These are phyloP conservation scores for Rhizopogon salebrosus DNA, from an alignment of 768 basidiomycete genomes.

Conservation along the genomic window DNA sequence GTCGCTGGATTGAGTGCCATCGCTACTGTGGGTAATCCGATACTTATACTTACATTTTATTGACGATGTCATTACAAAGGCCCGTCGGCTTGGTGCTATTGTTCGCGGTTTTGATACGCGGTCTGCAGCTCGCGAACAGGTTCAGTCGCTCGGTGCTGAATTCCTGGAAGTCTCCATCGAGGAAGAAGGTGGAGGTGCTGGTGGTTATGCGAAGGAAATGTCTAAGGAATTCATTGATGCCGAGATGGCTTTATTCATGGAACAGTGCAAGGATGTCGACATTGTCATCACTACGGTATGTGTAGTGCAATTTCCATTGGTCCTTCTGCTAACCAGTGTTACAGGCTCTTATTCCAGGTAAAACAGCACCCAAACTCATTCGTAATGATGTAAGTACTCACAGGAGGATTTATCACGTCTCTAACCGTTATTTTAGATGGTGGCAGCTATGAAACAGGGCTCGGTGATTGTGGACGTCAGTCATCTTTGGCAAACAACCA, in stretches of 20 bases:
- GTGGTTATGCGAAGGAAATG: slow-evolving; percentile 90
- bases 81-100: slow-evolving; percentile 79
- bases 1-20: slow-evolving; percentile 89
- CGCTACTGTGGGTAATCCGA: slow-evolving; percentile 51
- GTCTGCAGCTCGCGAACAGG: slow-evolving; percentile 81
- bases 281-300: slow-evolving; percentile 79
- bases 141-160: slow-evolving; percentile 86
- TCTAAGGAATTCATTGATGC: slow-evolving; percentile 85
- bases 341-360: slow-evolving; percentile 80
- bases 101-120: slow-evolving; percentile 88
- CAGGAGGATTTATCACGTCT: background rate
- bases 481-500: background rate
- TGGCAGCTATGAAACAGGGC: slow-evolving; percentile 88
- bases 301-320: background rate
- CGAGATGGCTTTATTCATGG: slow-evolving; percentile 84
- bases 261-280: slow-evolving; percentile 86
- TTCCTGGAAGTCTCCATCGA: slow-evolving; percentile 78
- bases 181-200: slow-evolving; percentile 78
- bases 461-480: slow-evolving; percentile 76
- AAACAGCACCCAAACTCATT: slow-evolving; percentile 82
- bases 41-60: background rate
- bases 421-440: slow-evolving; percentile 44
- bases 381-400: slow-evolving; percentile 47
- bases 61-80: slow-evolving; percentile 35
- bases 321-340: slow-evolving; percentile 5